Evolutionary conservation across 208 protist genomes (phyloP), one percentile per base, ranked within the genome.

Genomic region (Trypanosoma cruzi): DNA sequence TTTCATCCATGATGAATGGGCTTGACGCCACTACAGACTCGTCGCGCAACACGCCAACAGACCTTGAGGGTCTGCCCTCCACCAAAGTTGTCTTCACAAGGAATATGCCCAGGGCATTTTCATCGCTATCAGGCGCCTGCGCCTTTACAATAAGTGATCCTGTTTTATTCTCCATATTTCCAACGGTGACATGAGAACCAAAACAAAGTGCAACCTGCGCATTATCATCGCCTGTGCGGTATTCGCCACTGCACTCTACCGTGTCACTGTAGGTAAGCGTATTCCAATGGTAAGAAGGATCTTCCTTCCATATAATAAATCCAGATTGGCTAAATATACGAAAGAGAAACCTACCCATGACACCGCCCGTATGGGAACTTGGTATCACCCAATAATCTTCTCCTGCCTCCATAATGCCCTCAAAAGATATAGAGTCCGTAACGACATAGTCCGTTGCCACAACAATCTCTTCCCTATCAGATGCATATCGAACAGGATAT

Each of bases 361-460:
- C 52, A 13, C 89, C 84, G 13, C 72, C 64, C 13, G 61, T 66
- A 60, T 84, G 64, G 4, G 82, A 87, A 67, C 79, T 93, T 34
- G 92, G 92, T 2, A 94, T 71, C 10, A 96, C 68, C 92, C 92
- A 96, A 79, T 92, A 95, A 32, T 85, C 55, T 8, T 82, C 77
- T 22, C 80, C 79, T 31, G 71, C 77, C 10, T 83, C 64, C 1
- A 96, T 68, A 14, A 76, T 53, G 16, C 86, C 58, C 28, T 92
- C 87, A 56, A 92, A 84, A 4, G 84, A 85, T 37, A 96, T 54
- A 49, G 80, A 83, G 50, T 89, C 78, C 5, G 73, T 83, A 0
- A 40, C 24, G 14, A 81, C 76, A 57, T 87, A 89, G 34, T 73
- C 64, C n/a, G 82, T 85, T 32, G 78, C 52, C 10, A 46, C 67